A percentile compares a stretch with the other conserved stretches of the same genome.
These are phyloP conservation scores for Boletales sp. DNA, from an alignment of 768 basidiomycete genomes.

Conservation along the genomic window DNA sequence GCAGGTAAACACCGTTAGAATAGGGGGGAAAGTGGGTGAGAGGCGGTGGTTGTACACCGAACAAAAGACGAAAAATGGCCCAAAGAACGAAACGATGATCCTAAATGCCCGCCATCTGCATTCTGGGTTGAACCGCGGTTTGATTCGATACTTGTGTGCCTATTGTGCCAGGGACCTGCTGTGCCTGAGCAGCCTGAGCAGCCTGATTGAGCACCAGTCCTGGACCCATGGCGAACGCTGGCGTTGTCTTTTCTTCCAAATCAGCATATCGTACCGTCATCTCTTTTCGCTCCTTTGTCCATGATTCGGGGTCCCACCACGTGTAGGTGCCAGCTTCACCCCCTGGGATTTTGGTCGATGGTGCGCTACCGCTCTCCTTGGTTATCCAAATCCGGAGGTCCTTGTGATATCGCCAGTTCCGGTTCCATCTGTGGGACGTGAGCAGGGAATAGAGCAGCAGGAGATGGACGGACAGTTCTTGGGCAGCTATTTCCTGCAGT, in stretches of 20 bases:
- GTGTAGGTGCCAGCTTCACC: constrained; percentile 89
- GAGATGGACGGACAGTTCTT: constrained; percentile 75
- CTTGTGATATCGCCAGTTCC: constrained; percentile 97
- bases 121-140: constrained; percentile 27
- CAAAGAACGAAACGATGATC: not conserved
- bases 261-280: constrained; percentile 73
- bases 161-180: constrained; percentile 34
- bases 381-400: constrained; percentile 81
- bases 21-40: constrained; percentile 11
- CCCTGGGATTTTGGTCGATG: constrained; percentile 73
- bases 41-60: constrained; percentile 3
- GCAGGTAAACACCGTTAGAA: constrained; percentile 14
- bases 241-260: constrained; percentile 67
- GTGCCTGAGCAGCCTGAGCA: constrained; percentile 32
- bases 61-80: constrained; percentile 6
- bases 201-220: constrained; percentile 41
- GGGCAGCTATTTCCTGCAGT: constrained; percentile 90
- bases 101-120: constrained; percentile 35
- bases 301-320: constrained; percentile 82
- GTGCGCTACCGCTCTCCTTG: constrained; percentile 77
- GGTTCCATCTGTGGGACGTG: constrained; percentile 62
- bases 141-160: constrained; percentile 27
- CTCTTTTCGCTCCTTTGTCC: constrained; percentile 74
- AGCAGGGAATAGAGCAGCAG: no score
- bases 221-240: constrained; percentile 55